phyloP scores from a whole-genome alignment of 345 rosid species.

The Lepidium africanum region DNA sequence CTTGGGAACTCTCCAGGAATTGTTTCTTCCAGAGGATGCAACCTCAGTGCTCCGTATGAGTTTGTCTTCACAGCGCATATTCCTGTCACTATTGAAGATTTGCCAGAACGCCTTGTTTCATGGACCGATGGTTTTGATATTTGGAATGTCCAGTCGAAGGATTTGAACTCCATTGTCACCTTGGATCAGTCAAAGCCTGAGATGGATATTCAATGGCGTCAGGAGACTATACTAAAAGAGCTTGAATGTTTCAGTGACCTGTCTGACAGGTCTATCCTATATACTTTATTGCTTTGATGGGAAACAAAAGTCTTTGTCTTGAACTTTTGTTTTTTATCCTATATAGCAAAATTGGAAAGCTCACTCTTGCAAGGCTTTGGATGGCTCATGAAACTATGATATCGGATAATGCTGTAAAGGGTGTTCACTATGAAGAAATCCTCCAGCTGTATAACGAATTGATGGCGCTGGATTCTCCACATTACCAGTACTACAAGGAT shows the following conservation, averaged over 20 bases:
- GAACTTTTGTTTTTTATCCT: not conserved
- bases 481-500: slow-evolving; percentile 69
- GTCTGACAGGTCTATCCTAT: slow-evolving; percentile 48
- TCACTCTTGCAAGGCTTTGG: slow-evolving; percentile 81
- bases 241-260: slow-evolving; percentile 46
- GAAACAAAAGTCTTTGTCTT: not conserved
- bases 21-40: slow-evolving; percentile 53
- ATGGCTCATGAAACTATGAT: slow-evolving; percentile 51
- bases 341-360: slow-evolving; percentile 86
- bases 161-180: slow-evolving; percentile 28
- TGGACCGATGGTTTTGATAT: slow-evolving; percentile 56
- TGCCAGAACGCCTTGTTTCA: slow-evolving; percentile 29
- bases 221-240: slow-evolving; percentile 45
- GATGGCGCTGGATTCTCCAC: slow-evolving; percentile 63
- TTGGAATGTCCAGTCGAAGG: slow-evolving; percentile 31
- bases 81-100: slow-evolving; percentile 30
- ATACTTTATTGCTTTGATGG: not conserved
- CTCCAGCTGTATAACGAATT: slow-evolving; percentile 56
- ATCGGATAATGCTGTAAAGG: slow-evolving; percentile 22
- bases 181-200: slow-evolving; percentile 28
- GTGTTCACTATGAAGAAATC: slow-evolving; percentile 50
- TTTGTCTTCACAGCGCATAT: slow-evolving; percentile 40
- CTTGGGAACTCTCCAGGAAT: slow-evolving; percentile 65
- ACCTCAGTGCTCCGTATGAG: slow-evolving; percentile 30
- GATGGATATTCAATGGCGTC: slow-evolving; percentile 49